Evolutionary conservation across 2,329 filamentous ascomycete genomes (phyloP), one percentile per base, ranked within the genome.

Genomic region (Pyrenochaeta sp.): DNA sequence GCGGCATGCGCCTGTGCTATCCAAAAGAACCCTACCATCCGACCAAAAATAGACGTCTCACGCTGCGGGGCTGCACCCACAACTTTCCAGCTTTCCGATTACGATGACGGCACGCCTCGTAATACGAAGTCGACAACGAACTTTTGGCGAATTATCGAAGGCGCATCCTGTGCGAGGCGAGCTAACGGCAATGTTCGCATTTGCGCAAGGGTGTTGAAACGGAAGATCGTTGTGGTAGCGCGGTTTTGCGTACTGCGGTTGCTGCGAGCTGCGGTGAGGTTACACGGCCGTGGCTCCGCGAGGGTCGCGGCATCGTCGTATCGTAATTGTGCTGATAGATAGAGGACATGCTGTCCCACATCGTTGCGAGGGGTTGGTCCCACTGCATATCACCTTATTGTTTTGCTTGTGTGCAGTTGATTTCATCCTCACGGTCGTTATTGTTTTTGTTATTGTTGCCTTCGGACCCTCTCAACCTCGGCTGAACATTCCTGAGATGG

Each of bases 151-250:
- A 67, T 72, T 61, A 68, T 59, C 55, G 58, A 61, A 51, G 62
- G 62, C 62, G 61, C 58, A 62, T 61, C 60, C 60, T 46, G 69
- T 71, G 68, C 60, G 55, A 65, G 52, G 59, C 50, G 40, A 42
- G 57, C 65, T 67, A 71, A 65, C 48, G 61, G 52, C 50, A 59
- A 59, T 54, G 56, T 64, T 61, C 54, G 62, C 62, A 50, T 52
- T 54, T 49, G 54, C 61, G 64, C 68, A 64, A 65, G 61, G 61
- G 65, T 61, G 28, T 52, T 65, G 64, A 66, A 66, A 71, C 64
- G 25, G 24, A 27, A 5, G 2, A 15, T 28, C 25, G 25, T 25
- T 27, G 24, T 60, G 48, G 52, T 45, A 54, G 53, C 55, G 61
- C 61, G 55, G 54, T 61, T 59, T 46, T 64, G 62, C 64, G 65